Conservation (phyloP, 768 basidiomycete genomes). For the Tricholoma terreum region DNA sequence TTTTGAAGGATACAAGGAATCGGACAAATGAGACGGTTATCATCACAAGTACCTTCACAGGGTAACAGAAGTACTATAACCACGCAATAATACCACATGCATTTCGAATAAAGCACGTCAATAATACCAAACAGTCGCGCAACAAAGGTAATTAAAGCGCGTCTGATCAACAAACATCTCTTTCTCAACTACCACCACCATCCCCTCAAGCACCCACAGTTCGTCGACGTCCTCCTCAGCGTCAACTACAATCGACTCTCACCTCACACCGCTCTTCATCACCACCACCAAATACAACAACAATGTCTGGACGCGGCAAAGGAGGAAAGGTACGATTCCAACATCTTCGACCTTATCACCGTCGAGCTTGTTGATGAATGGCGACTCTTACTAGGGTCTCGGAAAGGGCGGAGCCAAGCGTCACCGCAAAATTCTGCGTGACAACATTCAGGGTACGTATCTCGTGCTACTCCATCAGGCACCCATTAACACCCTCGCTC, state of each 20-base stretch:
- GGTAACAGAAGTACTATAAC: too few relatives aligned
- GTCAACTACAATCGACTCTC: too few relatives aligned
- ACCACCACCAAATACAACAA: constrained; percentile 9
- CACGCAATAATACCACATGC: too few relatives aligned
- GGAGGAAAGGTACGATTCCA: constrained; percentile 57
- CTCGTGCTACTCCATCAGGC: neutral
- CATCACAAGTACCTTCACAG: too few relatives aligned
- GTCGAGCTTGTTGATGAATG: neutral
- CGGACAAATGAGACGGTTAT: constrained; percentile 52
- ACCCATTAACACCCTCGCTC: neutral
- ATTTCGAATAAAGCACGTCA: constrained; percentile 27
- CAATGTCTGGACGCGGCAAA: constrained; percentile 83
- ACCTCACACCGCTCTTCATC: too few relatives aligned
- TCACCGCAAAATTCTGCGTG: constrained; percentile 81
- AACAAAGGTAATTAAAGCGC: constrained; percentile 38
- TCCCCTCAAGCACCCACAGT: constrained; percentile 12
- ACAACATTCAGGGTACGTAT: constrained; percentile 59
- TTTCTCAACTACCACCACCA: constrained; percentile 33
- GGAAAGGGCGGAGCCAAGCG: constrained; percentile 85
- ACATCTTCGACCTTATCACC: neutral
- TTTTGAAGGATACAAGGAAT: constrained; percentile 73
- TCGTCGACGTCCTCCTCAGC: neutral
- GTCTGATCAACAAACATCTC: constrained; percentile 34
- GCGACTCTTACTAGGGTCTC: constrained; percentile 48
- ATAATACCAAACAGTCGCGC: constrained; percentile 36